Percentiles rank a stretch among this genome's conserved stretches.
These are phyloP conservation scores for Fragosphaeria purpurea DNA, from an alignment of 2,329 filamentous ascomycete species.

Conservation along the genomic window DNA sequence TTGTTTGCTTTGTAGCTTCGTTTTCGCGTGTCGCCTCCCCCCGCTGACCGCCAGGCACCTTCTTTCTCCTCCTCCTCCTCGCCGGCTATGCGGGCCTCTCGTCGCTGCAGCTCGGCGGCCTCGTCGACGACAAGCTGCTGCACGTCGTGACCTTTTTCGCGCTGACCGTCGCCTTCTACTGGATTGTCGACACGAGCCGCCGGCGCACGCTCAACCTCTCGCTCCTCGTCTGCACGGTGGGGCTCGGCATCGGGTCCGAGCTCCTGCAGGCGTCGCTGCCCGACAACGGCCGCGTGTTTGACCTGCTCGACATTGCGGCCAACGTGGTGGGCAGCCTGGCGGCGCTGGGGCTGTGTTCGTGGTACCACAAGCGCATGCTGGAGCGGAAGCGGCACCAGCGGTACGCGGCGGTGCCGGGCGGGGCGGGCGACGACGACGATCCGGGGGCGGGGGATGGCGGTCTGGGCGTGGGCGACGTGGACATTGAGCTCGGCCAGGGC, in stretches of 20 bases:
- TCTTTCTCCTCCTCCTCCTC: slow-evolving; percentile 59
- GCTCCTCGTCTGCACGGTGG: slow-evolving; percentile 65
- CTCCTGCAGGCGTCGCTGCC: slow-evolving; percentile 66
- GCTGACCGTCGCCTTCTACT: slow-evolving; percentile 85
- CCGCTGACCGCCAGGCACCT: slow-evolving; percentile 43
- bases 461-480: slow-evolving; percentile 27
- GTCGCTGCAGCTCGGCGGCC: slow-evolving; percentile 40
- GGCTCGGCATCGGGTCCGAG: slow-evolving; percentile 63
- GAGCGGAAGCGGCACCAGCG: slow-evolving; percentile 71
- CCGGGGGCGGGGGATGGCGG: slow-evolving; percentile 54
- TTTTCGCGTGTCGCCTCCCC: not conserved
- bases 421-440: slow-evolving; percentile 57
- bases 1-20: not conserved
- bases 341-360: slow-evolving; percentile 65
- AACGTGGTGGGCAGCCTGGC: slow-evolving; percentile 71
- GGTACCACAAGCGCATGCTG: slow-evolving; percentile 94
- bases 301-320: slow-evolving; percentile 76
- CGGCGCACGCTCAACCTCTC: slow-evolving; percentile 79
- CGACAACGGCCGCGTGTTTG: slow-evolving; percentile 55
- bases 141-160: slow-evolving; percentile 85
- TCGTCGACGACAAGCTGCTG: slow-evolving; percentile 81
- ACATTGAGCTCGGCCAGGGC: slow-evolving; percentile 68
- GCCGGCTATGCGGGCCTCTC: slow-evolving; percentile 75
- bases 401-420: slow-evolving; percentile 60
- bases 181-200: slow-evolving; percentile 86